phyloP scores from a whole-genome alignment of 176 grass and related monocot genomes.

The Dactylis glomerata region DNA sequence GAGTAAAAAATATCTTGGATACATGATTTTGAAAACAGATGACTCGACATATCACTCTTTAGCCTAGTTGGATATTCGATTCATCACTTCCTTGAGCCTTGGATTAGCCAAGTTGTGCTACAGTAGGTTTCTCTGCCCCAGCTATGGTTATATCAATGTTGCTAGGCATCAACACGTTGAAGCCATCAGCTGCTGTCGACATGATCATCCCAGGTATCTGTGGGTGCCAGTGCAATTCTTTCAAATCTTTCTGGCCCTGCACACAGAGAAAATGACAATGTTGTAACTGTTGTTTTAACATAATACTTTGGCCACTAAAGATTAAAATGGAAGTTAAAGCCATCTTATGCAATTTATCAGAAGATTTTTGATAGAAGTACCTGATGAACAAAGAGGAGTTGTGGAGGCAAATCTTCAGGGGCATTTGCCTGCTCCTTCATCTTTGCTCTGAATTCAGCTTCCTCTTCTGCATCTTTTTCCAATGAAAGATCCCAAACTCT shows the following conservation, averaged over 20 bases:
- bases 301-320: background rate
- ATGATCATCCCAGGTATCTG: constrained; percentile 86
- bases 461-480: constrained; percentile 87
- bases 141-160: constrained; percentile 76
- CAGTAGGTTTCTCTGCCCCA: constrained; percentile 13
- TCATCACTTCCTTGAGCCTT: background rate
- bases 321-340: background rate
- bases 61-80: background rate
- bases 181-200: constrained; percentile 73
- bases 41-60: background rate
- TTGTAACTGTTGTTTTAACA: background rate
- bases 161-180: constrained; percentile 79
- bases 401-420: constrained; percentile 85
- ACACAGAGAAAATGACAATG: constrained; percentile 17
- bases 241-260: constrained; percentile 90
- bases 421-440: constrained; percentile 80
- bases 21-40: background rate
- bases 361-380: constrained; percentile 10
- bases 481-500: constrained; percentile 94
- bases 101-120: background rate
- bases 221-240: constrained; percentile 91
- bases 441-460: constrained; percentile 79
- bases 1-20: background rate
- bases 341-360: background rate
- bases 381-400: constrained; percentile 87